These are phyloP conservation scores for Rhazya stricta DNA, from an alignment of 257 asterid species.

Conservation along the genomic window DNA sequence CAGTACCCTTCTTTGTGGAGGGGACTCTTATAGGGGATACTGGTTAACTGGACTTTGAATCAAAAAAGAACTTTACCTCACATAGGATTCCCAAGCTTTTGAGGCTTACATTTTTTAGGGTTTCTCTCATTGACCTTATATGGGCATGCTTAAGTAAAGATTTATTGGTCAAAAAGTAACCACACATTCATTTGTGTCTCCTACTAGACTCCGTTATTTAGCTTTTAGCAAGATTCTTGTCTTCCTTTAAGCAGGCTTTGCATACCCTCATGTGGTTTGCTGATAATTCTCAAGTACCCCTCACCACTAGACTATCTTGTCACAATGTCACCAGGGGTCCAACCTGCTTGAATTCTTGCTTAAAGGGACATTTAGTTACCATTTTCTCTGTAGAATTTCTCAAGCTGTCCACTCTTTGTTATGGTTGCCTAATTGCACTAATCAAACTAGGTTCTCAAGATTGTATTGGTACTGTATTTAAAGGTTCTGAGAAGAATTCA, in stretches of 20 bases:
- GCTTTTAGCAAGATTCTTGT: slow-evolving; percentile 87
- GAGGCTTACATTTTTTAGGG: slow-evolving; percentile 17
- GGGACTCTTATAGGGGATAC: not conserved
- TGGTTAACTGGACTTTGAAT: slow-evolving; percentile 19
- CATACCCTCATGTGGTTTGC: slow-evolving; percentile 40
- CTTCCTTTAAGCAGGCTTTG: slow-evolving; percentile 66
- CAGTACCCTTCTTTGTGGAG: slow-evolving; percentile 8
- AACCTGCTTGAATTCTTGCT: slow-evolving; percentile 7
- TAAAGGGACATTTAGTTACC: not conserved
- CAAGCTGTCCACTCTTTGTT: not conserved
- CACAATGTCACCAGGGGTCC: slow-evolving; percentile 18
- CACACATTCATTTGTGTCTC: slow-evolving; percentile 51
- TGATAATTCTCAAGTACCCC: slow-evolving; percentile 26
- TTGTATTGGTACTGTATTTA: not conserved
- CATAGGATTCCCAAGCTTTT: slow-evolving; percentile 82
- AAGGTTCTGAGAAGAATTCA: no score
- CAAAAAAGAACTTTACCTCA: slow-evolving; percentile 21
- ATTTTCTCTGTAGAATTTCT: not conserved
- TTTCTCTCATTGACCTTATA: slow-evolving; percentile 49
- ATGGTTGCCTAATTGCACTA: not conserved
- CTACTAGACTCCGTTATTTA: slow-evolving; percentile 69
- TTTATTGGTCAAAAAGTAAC: slow-evolving; percentile 65
- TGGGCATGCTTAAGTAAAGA: slow-evolving; percentile 38
- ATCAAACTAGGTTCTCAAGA: not conserved
- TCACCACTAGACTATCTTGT: slow-evolving; percentile 6